Conservation (phyloP, 768 basidiomycete genomes). For the Russula vinacea region DNA sequence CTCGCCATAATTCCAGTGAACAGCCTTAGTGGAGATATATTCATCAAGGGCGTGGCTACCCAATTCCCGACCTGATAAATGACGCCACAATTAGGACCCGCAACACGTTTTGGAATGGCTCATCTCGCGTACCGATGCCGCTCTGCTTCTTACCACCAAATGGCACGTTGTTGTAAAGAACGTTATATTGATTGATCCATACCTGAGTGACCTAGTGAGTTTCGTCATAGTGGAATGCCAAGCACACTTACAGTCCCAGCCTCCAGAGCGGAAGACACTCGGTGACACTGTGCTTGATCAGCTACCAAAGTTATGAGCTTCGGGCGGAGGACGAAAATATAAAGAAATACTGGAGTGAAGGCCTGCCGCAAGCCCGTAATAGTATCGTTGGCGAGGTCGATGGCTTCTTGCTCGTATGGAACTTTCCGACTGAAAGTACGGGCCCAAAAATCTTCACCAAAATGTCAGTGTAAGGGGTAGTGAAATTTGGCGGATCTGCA, state of each 20-base stretch:
- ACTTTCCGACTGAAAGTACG: slow-evolving; percentile 77
- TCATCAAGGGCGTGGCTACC: slow-evolving; percentile 82
- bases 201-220: slow-evolving; percentile 45
- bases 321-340: slow-evolving; percentile 2
- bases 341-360: slow-evolving; percentile 71
- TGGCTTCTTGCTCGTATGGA: slow-evolving; percentile 87
- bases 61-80: slow-evolving; percentile 69
- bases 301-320: slow-evolving; percentile 39
- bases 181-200: slow-evolving; percentile 90
- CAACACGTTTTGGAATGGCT: neutral
- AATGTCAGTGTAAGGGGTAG: neutral
- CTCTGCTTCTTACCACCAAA: slow-evolving; percentile 96
- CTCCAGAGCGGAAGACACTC: slow-evolving; percentile 80
- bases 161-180: slow-evolving; percentile 83
- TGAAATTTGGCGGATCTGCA: neutral
- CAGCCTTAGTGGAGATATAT: slow-evolving; percentile 77
- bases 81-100: neutral
- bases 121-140: slow-evolving; percentile 60
- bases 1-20: slow-evolving; percentile 88
- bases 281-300: slow-evolving; percentile 86
- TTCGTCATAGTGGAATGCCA: slow-evolving; percentile 3
- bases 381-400: slow-evolving; percentile 81
- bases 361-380: slow-evolving; percentile 89
- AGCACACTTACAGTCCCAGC: slow-evolving; percentile 71
- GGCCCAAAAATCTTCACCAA: slow-evolving; percentile 84